Evolutionary conservation across 140 eudicot species (phyloP).

Genomic region (Senecio squalidus): DNA sequence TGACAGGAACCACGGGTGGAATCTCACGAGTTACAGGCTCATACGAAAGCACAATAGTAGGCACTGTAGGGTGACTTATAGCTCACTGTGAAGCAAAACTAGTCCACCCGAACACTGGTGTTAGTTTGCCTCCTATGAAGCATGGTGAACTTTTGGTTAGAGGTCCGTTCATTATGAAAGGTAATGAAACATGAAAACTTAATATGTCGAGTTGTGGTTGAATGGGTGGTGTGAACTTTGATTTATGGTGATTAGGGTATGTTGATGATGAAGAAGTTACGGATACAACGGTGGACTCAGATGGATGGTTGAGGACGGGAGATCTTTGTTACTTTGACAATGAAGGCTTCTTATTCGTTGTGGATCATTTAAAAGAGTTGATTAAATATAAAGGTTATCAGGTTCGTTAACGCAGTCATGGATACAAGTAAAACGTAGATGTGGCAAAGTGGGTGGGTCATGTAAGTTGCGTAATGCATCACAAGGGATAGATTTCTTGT

Average conservation of each 20-base stretch:
- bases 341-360: conserved; percentile 51
- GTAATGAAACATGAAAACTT: conserved; percentile 21
- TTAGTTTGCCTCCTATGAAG: conserved; percentile 46
- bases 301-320: conserved; percentile 72
- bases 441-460: not conserved
- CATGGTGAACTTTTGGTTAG: conserved; percentile 72
- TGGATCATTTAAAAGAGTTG: conserved; percentile 57
- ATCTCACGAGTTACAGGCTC: conserved; percentile 36
- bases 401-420: conserved; percentile 24
- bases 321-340: conserved; percentile 66
- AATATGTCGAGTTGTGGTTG: no score
- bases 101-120: conserved; percentile 47
- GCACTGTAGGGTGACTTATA: conserved; percentile 46
- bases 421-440: no score
- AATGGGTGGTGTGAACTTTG: not conserved
- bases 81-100: conserved; percentile 51
- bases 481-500: no score
- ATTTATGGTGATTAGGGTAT: conserved; percentile 38
- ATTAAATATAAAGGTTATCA: conserved; percentile 72
- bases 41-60: conserved; percentile 35
- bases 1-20: conserved; percentile 58
- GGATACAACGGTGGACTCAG: conserved; percentile 32
- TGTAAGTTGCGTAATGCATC: no score
- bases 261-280: conserved; percentile 45
- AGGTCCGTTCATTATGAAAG: conserved; percentile 66